Conservation (phyloP, 345 rosid species). For the Eucalyptus curtisii region DNA sequence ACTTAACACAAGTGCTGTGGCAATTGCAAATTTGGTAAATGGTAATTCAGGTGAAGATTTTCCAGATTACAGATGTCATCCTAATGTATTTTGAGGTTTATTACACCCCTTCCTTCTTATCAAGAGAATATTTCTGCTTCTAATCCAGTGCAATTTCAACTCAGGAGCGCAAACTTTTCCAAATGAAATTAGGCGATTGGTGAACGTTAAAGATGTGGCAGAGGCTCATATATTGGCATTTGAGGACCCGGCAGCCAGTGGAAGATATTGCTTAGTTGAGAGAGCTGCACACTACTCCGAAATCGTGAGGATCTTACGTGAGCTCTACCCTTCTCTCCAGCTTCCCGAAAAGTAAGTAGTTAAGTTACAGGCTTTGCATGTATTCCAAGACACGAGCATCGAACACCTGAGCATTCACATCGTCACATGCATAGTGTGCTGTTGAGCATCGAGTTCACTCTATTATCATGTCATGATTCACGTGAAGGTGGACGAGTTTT, state of each 20-base stretch:
- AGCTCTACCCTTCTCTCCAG: conserved; percentile 54
- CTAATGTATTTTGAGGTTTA: not conserved
- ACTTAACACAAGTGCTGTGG: conserved; percentile 84
- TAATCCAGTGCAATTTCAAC: not conserved
- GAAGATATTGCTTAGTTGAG: conserved; percentile 79
- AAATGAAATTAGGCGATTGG: conserved; percentile 56
- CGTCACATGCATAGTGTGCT: not conserved
- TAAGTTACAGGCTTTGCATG: not conserved
- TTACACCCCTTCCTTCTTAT: not conserved
- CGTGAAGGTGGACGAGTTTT: not conserved
- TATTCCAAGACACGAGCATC: not conserved
- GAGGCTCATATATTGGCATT: conserved; percentile 79
- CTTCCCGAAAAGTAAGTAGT: conserved; percentile 69
- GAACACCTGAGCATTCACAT: not conserved
- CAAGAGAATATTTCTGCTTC: not conserved
- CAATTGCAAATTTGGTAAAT: conserved; percentile 58
- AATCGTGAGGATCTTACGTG: conserved; percentile 33
- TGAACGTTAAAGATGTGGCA: conserved; percentile 84
- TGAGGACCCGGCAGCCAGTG: conserved; percentile 62
- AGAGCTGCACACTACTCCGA: conserved; percentile 73
- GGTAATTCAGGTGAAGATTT: conserved; percentile 15
- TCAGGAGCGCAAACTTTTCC: conserved; percentile 70
- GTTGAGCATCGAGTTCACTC: not conserved
- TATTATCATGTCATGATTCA: not conserved
- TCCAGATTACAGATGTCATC: not conserved